These are phyloP conservation scores for Symbiodinium pilosum DNA, from an alignment of 73 alveolate species.

Conservation along the genomic window DNA sequence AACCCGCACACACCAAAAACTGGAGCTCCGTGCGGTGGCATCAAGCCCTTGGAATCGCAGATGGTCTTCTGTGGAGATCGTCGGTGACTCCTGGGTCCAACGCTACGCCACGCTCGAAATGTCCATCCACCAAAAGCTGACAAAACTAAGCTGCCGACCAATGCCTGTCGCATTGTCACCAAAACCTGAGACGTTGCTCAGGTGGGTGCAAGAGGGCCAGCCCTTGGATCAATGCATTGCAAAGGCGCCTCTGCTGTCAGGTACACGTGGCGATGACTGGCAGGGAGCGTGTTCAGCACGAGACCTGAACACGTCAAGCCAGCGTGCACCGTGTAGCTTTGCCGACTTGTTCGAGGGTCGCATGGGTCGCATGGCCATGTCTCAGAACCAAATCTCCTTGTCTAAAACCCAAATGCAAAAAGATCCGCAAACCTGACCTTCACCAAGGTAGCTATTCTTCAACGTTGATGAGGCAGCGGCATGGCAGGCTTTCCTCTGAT, in stretches of 20 bases:
- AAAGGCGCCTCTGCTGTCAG: slow-evolving; percentile 65
- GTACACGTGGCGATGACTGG: slow-evolving; percentile 91
- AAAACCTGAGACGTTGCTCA: slow-evolving; percentile 46
- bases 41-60: slow-evolving; percentile 75
- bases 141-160: slow-evolving; percentile 24
- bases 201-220: not conserved
- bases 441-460: too few species aligned
- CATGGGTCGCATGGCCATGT: too few species aligned
- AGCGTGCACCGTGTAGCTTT: too few species aligned
- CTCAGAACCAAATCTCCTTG: too few species aligned
- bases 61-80: slow-evolving; percentile 82
- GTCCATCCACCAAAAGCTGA: not conserved
- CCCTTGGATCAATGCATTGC: not conserved
- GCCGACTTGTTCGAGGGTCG: too few species aligned
- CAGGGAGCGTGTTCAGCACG: slow-evolving; percentile 84
- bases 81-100: slow-evolving; percentile 53
- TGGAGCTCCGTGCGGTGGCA: slow-evolving; percentile 34
- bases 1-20: not conserved
- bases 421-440: too few species aligned
- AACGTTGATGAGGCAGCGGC: not conserved
- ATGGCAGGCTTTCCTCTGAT: slow-evolving; percentile 89
- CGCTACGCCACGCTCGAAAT: not conserved
- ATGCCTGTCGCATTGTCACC: slow-evolving; percentile 88
- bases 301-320: not conserved
- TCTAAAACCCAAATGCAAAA: too few species aligned